Base-by-base conservation (phyloP, 192 early-diverging fungal species). In the Backusella liffmaniae region DNA sequence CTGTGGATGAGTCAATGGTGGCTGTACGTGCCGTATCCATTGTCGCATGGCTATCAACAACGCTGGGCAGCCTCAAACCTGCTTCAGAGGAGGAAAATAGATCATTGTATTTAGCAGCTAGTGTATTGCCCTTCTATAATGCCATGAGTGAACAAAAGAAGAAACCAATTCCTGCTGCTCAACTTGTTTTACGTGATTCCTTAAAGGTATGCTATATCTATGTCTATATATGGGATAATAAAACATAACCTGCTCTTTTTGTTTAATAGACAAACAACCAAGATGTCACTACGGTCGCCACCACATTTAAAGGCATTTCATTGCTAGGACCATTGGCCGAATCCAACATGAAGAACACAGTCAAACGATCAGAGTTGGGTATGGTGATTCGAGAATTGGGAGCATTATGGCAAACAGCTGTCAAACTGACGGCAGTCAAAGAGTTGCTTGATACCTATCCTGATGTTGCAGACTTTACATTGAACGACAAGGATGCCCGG, bases 361-460 rank as follows among this genome's bases (percentile, higher is more conserved):
- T 84, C 56, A 70, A 56, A 26, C 62, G 83, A 68, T 70, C 72
- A 30, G 72, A 81, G 32, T 67, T 84, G 21, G 83, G 82, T 79
- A 76, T 87, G 70, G 62, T 88, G n/a, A 88, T 94, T 56, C 89
- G 92, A 41, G 80, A 85, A 1, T 77, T 89, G 30, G 89, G 86
- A 4, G 67, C 73, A 26, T 84, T 85, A 30, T 94, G 92, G 92
- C 72, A 80, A 4, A 75, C 77, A 6, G 81, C 82, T 3, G 74
- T 90, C 10, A 49, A 90, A 8, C 77, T 92, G 66, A 80, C 82
- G 0, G 76, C 90, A 0, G 81, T 86, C 0, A 80, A 85, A 10
- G 86, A 89, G 2, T 72, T 91, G 15, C 67, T 80, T 18, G 78
- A 85, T 18, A 70, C 26, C 15, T 77, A 34, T 46, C 77, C n/a